Base-by-base conservation (phyloP, 1,284 basidiomycete genomes). In the Pseudozyma pruni region DNA sequence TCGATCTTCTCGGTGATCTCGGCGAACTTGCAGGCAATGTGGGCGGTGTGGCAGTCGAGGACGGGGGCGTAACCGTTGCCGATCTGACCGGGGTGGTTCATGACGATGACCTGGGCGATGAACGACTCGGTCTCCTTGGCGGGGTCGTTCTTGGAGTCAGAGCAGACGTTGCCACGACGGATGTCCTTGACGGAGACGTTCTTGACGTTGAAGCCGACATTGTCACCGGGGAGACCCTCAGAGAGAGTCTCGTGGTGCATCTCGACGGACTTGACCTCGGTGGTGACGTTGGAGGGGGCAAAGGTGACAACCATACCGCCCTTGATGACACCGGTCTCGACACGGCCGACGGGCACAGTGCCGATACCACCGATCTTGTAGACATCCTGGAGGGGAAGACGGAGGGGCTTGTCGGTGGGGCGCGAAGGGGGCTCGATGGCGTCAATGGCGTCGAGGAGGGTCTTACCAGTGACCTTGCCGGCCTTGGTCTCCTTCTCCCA, bases 341-440 rank as follows among this genome's bases (percentile, higher is more conserved):
- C 95, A 93, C 96, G 95, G 86, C 95, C 95, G 87, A 99, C 95
- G 84, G 95, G 95, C 81, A 99, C 96, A 82, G 95, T 99, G 80
- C 95, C 95, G 83, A 99, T 99, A 94, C 95, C 95, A 87, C 95
- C 95, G 83, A 99, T 99, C 90, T 99, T 99, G 93, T 99, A 98
- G 83, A 99, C 95, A 89, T 99, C 95, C 89, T 98, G 95, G 86
- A 99, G 94, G 83, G 95, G 95, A 76, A 99, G 94, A 88, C 95
- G 94, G 87, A 99, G 95, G 81, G 95, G 94, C 89, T 96, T 97
- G 89, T 99, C 95, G 85, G 92, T 91, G 77, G 96, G 96, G 85
- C 95, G 93, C 76, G 87, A 85, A 69, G 95, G 95, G 84, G 96
- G 94, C 84, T 98, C 96, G 84, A 98, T 98, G 85, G 94, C 93